Base-by-base conservation (phyloP, 2,329 filamentous ascomycete genomes). In the Trichoderma brevicompactum region DNA sequence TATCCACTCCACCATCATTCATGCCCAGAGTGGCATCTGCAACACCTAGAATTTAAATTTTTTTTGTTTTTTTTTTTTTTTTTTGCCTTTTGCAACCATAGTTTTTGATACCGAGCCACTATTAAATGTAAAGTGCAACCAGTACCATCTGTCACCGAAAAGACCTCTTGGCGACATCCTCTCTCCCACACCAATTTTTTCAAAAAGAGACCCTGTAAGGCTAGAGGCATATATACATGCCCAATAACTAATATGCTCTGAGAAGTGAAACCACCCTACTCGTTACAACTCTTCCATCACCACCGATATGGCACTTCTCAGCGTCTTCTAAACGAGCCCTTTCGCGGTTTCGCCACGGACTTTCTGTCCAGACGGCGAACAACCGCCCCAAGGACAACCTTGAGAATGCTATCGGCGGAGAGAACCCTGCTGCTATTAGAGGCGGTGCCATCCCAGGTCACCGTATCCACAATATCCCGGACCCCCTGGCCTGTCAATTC, bases 401-500 rank as follows among this genome's bases (percentile, higher is more conserved):
- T 98, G 67, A 97, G 78, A 49, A 97, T 89, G 0, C 85, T 87
- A 2, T 92, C 86, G 0, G 83, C 89, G 1, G 87, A 88, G 52
- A 97, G 79, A 7, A 70, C 71, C 6, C 68, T 69, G 74, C 65
- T 65, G 73, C 73, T 73, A 68, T 15, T 80, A 28, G 79, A 79
- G 19, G 80, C 76, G 8, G 79, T 79, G 1, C 81, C 82, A 23
- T 81, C 85, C 83, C 90, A 97, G 0, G 91, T 90, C 40, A 93
- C 89, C 0, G 94, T 96, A 77, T 98, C 94, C 15, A 97, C 92
- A 73, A 98, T 97, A 78, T 98, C 94, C 17, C 94, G 82, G 15
- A 94, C 75, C 13, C 83, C 81, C 36, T 82, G 79, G 36, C 83
- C 79, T 32, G 81, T 79, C n/a, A 85, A 72, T 48, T 84, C 81